Evolutionary conservation across 805 yeast species (phyloP), one percentile per base, ranked within the genome.

Genomic region (Wickerhamiella azymoides): DNA sequence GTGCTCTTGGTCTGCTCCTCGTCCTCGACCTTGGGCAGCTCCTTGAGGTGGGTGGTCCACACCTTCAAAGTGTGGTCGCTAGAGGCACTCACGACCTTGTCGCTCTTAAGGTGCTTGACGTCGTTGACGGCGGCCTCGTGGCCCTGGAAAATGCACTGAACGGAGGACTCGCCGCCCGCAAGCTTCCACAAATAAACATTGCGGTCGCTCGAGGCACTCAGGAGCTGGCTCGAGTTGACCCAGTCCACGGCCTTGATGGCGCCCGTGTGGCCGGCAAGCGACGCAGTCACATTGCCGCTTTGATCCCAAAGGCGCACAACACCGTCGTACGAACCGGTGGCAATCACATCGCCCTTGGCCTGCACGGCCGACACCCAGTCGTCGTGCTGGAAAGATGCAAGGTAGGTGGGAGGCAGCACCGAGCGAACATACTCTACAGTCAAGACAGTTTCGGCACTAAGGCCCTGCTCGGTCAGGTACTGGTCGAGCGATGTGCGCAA

Each of bases 291-390:
- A 42, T 75, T 71, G 9, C 96, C 97, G 13, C 84, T 73, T 63
- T 76, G 65, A 59, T 84, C 79, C 78, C 88, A 92, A 10, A 92
- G 77, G 52, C 97, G 75, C 19, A 89, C 95, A 26, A 89, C 74
- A 55, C 97, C 97, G 62, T 92, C 98, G 59, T 88, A 92, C 0
- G 94, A 79, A 35, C 97, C 98, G 11, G 92, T 77, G 39, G 86
- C 69, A 45, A 89, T 82, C 68, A 62, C 38, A 13, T 30, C 36
- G 41, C 51, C 36, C 49, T 68, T 49, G 54, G 79, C 62, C 57
- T 76, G 76, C 21, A 81, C 71, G 1, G 93, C 73, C 18, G 95
- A 84, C 19, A 92, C 76, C 98, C 98, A 92, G 64, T 92, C 98
- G 51, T 89, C 95, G 58, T 89, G 86, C 58, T 78, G 76, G 64